Base-by-base conservation (phyloP, 2,329 filamentous ascomycete genomes). In the Cercospora beticola region DNA sequence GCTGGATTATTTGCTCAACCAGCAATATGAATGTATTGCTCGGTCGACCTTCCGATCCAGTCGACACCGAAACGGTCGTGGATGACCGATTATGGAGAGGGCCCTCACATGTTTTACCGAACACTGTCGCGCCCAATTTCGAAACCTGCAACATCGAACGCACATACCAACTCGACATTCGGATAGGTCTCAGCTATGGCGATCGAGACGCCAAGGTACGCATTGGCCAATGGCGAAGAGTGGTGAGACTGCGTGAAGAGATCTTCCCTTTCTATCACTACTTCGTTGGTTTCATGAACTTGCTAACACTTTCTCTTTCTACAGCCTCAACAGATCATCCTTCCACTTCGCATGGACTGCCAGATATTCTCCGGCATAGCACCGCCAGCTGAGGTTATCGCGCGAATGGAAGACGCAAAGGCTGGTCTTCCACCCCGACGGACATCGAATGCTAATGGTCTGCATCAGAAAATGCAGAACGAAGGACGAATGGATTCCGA, bases 321-420 rank as follows among this genome's bases (percentile, higher is more conserved):
- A 7, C 40, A 79, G 77, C 70, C 78, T 8, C 92, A 97, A 81
- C 85, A 89, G 62, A 88, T 97, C 36, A 86, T 91, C 66, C 85
- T 97, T 2, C 92, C 94, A 4, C 84, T 99, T 18, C 86, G 90
- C 70, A 89, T 98, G 75, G 88, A 89, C 36, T 86, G 96, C 62
- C 87, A 93, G 65, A 88, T 99, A 16, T 98, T 87, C 79, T 97
- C 94, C 0, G 95, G 95, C 73, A 93, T 98, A 72, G 86, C 87
- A 23, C 94, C 95, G 12, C 93, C 94, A 1, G 82, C 87, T 23
- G 88, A 90, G 59, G 88, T 98, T 5, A 82, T 97, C 21, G 85
- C 91, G 68, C 89, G 91, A 46, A 87, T 89, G 78, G 79, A 82
- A 30, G 78, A 76, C 60, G 76, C 73, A 33, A 71, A 62, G 49